Percentiles rank a stretch among this genome's conserved stretches.
Conservation (phyloP, 129 eudicot species). For the Tanacetum coccineum region DNA sequence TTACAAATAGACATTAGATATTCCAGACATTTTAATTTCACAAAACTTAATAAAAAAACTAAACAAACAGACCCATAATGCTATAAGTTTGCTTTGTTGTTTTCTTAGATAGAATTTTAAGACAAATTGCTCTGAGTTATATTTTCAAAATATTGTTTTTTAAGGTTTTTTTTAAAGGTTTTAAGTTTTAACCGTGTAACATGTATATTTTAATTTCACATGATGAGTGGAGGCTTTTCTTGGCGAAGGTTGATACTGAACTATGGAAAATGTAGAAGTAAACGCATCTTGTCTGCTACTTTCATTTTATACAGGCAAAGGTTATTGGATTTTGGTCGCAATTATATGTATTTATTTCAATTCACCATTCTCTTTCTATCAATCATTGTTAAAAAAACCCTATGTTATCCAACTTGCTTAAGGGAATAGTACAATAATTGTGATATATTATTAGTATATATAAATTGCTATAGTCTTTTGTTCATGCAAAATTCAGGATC, state of each 20-base stretch:
- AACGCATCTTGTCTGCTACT: slow-evolving; percentile 15
- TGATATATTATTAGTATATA: too few species aligned
- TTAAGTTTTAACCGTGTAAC: background rate
- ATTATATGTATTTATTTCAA: background rate
- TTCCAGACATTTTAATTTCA: too few species aligned
- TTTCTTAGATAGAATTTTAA: background rate
- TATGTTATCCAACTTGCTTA: background rate
- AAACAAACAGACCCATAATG: too few species aligned
- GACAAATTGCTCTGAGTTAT: background rate
- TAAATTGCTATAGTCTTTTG: too few species aligned
- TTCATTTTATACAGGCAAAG: slow-evolving; percentile 2
- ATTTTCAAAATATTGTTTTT: background rate
- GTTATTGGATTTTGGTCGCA: slow-evolving; percentile 13
- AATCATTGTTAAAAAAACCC: slow-evolving; percentile 12
- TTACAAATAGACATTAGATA: too few species aligned
- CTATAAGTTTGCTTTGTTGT: too few species aligned
- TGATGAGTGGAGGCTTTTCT: slow-evolving; percentile 3
- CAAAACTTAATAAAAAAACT: too few species aligned
- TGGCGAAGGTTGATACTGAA: slow-evolving; percentile 13
- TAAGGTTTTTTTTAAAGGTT: background rate
- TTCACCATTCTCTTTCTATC: background rate
- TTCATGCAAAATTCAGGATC: too few species aligned
- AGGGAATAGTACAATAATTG: too few species aligned
- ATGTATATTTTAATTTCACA: background rate
- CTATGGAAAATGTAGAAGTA: slow-evolving; percentile 12